phyloP scores from a whole-genome alignment of 441 rosid genomes.

The Syzygium malaccense region DNA sequence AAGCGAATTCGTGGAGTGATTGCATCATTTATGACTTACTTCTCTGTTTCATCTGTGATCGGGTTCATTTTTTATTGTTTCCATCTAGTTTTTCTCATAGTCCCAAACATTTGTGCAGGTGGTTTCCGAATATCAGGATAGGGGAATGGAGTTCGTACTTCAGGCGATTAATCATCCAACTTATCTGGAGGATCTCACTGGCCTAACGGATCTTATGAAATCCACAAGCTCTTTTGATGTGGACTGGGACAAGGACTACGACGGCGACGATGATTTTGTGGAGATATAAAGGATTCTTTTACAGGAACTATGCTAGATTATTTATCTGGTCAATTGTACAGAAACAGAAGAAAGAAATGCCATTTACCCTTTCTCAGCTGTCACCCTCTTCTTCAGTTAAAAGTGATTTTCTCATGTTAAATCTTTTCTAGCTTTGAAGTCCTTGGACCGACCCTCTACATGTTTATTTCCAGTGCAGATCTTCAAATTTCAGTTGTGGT shows the following conservation, averaged over 20 bases:
- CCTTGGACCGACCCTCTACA: background rate
- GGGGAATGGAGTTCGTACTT: constrained; percentile 65
- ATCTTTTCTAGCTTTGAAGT: background rate
- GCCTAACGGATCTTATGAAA: constrained; percentile 78
- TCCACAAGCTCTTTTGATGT: constrained; percentile 57
- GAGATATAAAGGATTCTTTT: constrained; percentile 25
- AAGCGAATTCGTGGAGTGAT: background rate
- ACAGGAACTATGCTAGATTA: background rate
- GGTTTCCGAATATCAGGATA: constrained; percentile 56
- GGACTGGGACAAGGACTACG: constrained; percentile 68
- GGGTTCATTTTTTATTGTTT: background rate
- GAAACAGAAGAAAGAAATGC: background rate
- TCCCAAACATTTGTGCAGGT: constrained; percentile 37
- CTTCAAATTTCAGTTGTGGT: background rate
- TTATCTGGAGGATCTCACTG: constrained; percentile 88
- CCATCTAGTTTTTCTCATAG: background rate
- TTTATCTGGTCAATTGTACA: background rate
- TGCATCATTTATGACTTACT: background rate
- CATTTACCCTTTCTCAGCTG: background rate
- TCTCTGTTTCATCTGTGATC: background rate
- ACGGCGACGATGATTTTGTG: constrained; percentile 20
- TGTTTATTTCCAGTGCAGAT: background rate
- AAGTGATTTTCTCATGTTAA: background rate
- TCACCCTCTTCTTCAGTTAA: background rate
- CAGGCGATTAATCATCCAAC: constrained; percentile 91